phyloP scores from a whole-genome alignment of 768 basidiomycete genomes.

The Multifurca ochricompacta region DNA sequence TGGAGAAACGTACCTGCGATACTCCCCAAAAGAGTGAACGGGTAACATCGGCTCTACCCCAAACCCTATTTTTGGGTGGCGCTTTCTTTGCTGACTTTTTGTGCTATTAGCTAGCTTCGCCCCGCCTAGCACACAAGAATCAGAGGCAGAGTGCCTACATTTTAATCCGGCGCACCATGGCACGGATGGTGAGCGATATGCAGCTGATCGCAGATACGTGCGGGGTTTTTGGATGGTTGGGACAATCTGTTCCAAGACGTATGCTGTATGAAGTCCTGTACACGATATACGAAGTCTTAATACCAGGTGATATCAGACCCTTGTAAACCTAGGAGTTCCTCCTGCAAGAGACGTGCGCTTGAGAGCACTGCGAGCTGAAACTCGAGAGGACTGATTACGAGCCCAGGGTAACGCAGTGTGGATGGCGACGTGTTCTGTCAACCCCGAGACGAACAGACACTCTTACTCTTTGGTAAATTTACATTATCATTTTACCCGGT shows the following conservation, averaged over 20 bases:
- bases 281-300: neutral
- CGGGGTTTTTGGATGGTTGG: too few relatives aligned
- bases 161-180: slow-evolving; percentile 11
- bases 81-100: too few relatives aligned
- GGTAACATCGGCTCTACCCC: neutral
- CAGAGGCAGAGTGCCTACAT: neutral
- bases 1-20: slow-evolving; percentile 22
- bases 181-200: neutral
- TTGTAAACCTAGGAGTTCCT: slow-evolving; percentile 8
- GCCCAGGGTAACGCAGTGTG: slow-evolving; percentile 9
- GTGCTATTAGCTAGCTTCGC: neutral
- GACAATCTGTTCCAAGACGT: slow-evolving; percentile 13
- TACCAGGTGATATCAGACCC: neutral
- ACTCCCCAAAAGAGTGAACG: slow-evolving; percentile 21
- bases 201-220: neutral
- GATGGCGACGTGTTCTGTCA: slow-evolving; percentile 13
- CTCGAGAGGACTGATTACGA: neutral
- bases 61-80: neutral
- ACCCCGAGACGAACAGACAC: slow-evolving; percentile 10
- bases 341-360: neutral
- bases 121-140: slow-evolving; percentile 4
- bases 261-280: neutral
- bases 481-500: neutral
- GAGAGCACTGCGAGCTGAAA: neutral
- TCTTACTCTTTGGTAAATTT: slow-evolving; percentile 11